These are phyloP conservation scores for Diaporthe humulicola DNA, from an alignment of 2,329 filamentous ascomycete genomes.

Conservation along the genomic window DNA sequence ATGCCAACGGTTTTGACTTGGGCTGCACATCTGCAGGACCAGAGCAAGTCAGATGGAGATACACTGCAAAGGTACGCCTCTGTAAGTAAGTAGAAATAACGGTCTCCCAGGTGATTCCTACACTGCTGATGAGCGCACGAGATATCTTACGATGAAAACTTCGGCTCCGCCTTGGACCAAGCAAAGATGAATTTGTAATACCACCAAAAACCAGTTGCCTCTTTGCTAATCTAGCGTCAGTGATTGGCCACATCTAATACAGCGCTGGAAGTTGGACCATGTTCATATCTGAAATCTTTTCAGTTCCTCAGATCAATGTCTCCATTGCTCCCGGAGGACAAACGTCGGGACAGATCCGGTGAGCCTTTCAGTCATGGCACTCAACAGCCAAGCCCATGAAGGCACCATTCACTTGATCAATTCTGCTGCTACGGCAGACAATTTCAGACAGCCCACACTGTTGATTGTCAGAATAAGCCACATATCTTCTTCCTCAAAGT, in stretches of 20 bases:
- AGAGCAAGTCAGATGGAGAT: too few relatives aligned
- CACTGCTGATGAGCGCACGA: too few relatives aligned
- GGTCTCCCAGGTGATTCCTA: too few relatives aligned
- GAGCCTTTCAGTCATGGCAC: neutral
- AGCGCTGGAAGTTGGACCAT: neutral
- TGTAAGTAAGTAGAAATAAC: neutral
- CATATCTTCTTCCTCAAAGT: too few relatives aligned
- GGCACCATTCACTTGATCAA: too few relatives aligned
- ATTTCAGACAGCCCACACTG: too few relatives aligned
- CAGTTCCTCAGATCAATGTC: neutral
- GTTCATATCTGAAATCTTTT: neutral
- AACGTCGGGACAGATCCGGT: neutral
- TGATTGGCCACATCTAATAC: neutral
- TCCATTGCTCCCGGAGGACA: neutral
- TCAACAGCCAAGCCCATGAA: neutral
- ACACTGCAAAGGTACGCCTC: neutral
- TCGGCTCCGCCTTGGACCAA: neutral
- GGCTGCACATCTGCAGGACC: neutral
- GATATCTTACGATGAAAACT: too few relatives aligned
- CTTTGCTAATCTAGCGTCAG: accelerated
- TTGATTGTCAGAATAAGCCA: too few relatives aligned
- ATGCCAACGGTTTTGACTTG: neutral
- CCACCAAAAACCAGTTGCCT: neutral
- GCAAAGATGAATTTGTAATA: too few relatives aligned
- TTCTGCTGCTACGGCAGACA: too few relatives aligned